phyloP scores from a whole-genome alignment of 441 rosid genomes.

The Lepidium campestre region DNA sequence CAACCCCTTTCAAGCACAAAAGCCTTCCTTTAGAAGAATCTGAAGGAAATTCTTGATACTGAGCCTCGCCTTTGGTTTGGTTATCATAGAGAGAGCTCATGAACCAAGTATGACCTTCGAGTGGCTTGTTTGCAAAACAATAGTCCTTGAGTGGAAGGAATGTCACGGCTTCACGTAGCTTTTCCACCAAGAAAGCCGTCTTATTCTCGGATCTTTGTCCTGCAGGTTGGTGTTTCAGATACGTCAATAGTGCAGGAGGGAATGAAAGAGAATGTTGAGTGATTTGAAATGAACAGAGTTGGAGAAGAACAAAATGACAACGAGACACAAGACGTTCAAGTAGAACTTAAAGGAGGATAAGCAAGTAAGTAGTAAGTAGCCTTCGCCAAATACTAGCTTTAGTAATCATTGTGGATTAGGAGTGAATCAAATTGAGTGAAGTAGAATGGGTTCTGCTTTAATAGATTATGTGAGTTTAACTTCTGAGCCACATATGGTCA shows the following conservation, averaged over 20 bases:
- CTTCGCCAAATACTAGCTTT: slow-evolving; percentile 6
- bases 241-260: slow-evolving; percentile 4
- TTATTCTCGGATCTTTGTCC: background rate
- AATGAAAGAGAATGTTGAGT: slow-evolving; percentile 9
- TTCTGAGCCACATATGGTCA: slow-evolving; percentile 9
- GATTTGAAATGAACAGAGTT: slow-evolving; percentile 36
- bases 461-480: background rate
- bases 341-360: slow-evolving; percentile 33
- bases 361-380: slow-evolving; percentile 2
- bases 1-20: slow-evolving; percentile 56
- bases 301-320: slow-evolving; percentile 37
- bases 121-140: slow-evolving; percentile 41
- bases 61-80: slow-evolving; percentile 56
- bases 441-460: background rate
- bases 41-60: slow-evolving; percentile 61
- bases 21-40: slow-evolving; percentile 41
- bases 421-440: background rate
- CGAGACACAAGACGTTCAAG: slow-evolving; percentile 25
- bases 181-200: slow-evolving; percentile 26
- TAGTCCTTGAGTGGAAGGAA: slow-evolving; percentile 70
- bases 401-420: background rate
- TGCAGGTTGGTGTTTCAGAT: slow-evolving; percentile 6
- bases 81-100: slow-evolving; percentile 69
- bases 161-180: slow-evolving; percentile 51
- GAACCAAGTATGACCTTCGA: slow-evolving; percentile 72